Base-by-base conservation (phyloP, 495 filamentous ascomycete species). In the Neurospora discreta region DNA sequence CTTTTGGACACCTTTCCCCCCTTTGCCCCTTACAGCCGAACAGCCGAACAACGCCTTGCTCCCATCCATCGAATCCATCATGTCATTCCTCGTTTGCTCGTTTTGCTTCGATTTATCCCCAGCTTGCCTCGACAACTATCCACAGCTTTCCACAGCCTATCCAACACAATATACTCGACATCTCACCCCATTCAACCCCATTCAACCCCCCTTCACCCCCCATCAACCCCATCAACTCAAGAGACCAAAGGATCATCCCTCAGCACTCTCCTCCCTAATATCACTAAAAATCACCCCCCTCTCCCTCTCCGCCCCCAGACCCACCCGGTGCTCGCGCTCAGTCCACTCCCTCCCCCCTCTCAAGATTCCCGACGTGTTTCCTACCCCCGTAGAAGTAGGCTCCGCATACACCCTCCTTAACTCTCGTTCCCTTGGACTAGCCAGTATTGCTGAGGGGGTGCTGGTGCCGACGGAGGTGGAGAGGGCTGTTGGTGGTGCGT, bases 361-460 rank as follows among this genome's bases (percentile, higher is more conserved):
- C 26, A 20, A 11, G 0, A 41, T 33, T 3, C 68, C 43, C 16
- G 30, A 26, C 39, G 52, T 58, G 15, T 39, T 42, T 5, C 30
- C 36, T 20, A 33, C 52, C n/a, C 65, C 36, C 46, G 46, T 1
- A 15, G 52, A 3, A 36, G 33, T 36, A 36, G 38, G 69, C 6
- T 52, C n/a, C 8, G 42, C 39, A 67, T 80, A 80, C 42, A 65
- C 69, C 40, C 42, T 69, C 41, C 80, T 72, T 36, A 81, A 38
- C 68, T 77, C 73, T 16, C 78, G 43, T 58, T 81, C 80, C 43
- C 75, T 70, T 0, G 80, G 80, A 23, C 74, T 74, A 0, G 80
- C 69, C 5, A 81, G 69, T 0, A 79, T 76, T 1, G 79, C 78
- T 5, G 75, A 77, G 2, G 79, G 79, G 1, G 79, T 81, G 1